A percentile compares a stretch with the other conserved stretches of the same genome.
phyloP scores from a whole-genome alignment of 148 eudicot species.

The Hydrangea macrophylla region DNA sequence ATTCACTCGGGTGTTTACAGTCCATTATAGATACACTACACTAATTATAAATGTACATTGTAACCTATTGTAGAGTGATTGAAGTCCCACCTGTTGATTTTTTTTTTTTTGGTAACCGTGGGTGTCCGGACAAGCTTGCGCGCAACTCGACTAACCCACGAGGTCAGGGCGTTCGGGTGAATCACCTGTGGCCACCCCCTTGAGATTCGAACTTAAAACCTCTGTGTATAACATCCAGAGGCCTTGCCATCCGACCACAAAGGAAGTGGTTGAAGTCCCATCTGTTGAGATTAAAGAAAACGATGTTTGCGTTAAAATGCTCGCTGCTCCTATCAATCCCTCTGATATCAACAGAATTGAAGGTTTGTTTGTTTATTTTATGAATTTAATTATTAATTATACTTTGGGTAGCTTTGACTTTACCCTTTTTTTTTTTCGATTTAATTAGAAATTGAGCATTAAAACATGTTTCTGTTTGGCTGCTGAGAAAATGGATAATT shows the following conservation, averaged over 20 bases:
- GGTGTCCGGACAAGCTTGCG: no score
- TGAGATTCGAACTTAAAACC: no score
- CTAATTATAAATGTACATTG: background rate
- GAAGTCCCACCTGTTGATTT: conserved; percentile 67
- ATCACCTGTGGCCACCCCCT: no score
- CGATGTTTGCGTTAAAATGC: conserved; percentile 87
- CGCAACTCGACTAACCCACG: no score
- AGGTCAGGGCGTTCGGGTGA: no score
- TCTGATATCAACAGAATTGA: conserved; percentile 90
- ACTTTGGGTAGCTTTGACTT: background rate
- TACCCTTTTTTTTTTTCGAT: background rate
- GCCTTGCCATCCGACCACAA: no score
- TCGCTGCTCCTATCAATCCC: conserved; percentile 92
- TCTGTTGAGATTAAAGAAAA: conserved; percentile 59
- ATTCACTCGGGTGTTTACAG: no score
- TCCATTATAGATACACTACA: no score
- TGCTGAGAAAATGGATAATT: background rate
- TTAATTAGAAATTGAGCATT: background rate
- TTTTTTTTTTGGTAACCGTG: no score
- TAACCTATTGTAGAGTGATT: conserved; percentile 44
- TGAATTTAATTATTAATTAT: background rate
- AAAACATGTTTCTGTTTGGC: background rate
- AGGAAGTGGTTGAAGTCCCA: conserved; percentile 55
- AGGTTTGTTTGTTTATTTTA: conserved; percentile 34
- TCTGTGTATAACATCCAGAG: no score